Evolutionary conservation across 2,329 filamentous ascomycete species (phyloP).

Genomic region (Exophiala viscosa): DNA sequence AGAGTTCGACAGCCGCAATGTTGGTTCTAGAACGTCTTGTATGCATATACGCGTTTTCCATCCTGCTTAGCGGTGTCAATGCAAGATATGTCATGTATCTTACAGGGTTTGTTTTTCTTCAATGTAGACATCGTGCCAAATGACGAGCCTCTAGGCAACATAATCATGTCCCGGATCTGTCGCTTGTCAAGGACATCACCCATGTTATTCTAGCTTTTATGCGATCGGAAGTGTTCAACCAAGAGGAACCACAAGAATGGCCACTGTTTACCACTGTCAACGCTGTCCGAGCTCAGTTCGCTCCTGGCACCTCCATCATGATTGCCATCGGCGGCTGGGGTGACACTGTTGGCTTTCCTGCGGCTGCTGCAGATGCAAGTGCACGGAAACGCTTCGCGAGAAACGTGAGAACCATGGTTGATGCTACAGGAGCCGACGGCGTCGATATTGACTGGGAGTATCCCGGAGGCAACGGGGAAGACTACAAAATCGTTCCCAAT

Average conservation of each 20-base stretch:
- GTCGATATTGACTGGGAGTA: conserved; percentile 67
- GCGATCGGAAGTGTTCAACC: conserved; percentile 52
- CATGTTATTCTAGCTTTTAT: conserved; percentile 60
- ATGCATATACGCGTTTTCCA: no score
- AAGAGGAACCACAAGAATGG: conserved; percentile 33
- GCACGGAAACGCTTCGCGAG: conserved; percentile 58
- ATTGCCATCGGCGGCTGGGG: conserved; percentile 75
- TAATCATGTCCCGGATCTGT: conserved; percentile 30
- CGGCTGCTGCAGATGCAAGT: conserved; percentile 50
- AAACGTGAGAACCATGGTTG: conserved; percentile 63
- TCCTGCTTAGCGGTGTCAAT: background rate
- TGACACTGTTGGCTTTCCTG: conserved; percentile 61
- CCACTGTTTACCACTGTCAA: conserved; percentile 54
- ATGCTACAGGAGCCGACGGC: conserved; percentile 60
- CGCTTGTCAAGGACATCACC: conserved; percentile 46
- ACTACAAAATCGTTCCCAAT: conserved; percentile 54
- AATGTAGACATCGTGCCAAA: conserved; percentile 3
- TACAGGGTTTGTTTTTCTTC: conserved; percentile 21
- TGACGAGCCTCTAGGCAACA: conserved; percentile 31
- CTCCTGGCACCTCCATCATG: conserved; percentile 58
- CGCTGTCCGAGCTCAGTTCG: conserved; percentile 49
- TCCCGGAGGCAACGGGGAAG: conserved; percentile 61
- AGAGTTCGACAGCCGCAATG: no score
- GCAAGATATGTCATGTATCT: conserved; percentile 28
- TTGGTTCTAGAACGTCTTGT: no score